Base-by-base conservation (phyloP, 1,284 basidiomycete species). In the Ustilago loliicola region DNA sequence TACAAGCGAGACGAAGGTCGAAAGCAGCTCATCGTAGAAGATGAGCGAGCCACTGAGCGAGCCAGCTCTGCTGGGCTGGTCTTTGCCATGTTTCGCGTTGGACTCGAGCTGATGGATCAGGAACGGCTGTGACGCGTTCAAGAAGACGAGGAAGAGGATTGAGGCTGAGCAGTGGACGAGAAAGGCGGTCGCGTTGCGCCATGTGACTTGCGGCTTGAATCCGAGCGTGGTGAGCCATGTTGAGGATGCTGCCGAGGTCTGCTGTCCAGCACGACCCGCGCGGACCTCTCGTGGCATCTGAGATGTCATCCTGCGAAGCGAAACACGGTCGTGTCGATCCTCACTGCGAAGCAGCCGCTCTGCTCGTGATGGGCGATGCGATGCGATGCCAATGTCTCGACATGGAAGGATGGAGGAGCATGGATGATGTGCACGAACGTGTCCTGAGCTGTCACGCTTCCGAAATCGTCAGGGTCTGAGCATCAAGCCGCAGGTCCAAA, bases 11-110 rank as follows among this genome's bases (percentile, higher is more conserved):
- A 59, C 61, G 30, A 77, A 58, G 1, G 74, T 70, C 27, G 77
- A 79, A n/a, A 79, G 69, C 6, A 79, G 72, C 57, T 82, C 80
- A 57, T 82, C 80, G 40, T 72, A 75, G 42, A 82, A 80, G 56
- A 79, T 73, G 29, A 82, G 69, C 7, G 80, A 79, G 53, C 80
- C 80, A 27, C 79, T 80, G 40, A 82, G 71, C 25, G 75, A 71
- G 34, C 80, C 80, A n/a, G 72, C 63, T 53, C 71, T 55, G 30
- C 58, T 65, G 4, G 66, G 64, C 29, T n/a, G 21, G 15, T 21
- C 34, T 3, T 15, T 45, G n/a, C 29, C 50, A 25, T 54, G 40
- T 29, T 38, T 29, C n/a, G 17, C 34, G 21, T 6, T 60, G 21
- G 58, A 71, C 21, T 74, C 69, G 40, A 82, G 66, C 56, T 80